Evolutionary conservation across 805 yeast genomes (phyloP).

Genomic region (Danielia oregonensis): DNA sequence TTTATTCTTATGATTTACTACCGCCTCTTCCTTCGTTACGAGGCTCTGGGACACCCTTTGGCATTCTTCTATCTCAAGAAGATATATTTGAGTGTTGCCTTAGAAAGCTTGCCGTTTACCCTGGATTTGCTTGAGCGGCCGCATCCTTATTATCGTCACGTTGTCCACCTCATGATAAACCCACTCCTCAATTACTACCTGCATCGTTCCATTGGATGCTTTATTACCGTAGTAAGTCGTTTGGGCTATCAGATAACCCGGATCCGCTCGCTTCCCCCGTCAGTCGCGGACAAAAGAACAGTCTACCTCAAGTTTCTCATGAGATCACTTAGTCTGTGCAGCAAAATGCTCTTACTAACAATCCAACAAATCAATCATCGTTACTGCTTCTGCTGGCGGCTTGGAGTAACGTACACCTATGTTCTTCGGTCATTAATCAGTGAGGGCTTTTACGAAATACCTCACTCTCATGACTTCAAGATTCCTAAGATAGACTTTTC

Average conservation of each 20-base stretch:
- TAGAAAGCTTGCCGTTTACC: conserved; percentile 11
- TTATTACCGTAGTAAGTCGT: conserved; percentile 9
- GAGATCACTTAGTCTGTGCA: conserved; percentile 6
- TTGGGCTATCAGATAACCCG: conserved; percentile 7
- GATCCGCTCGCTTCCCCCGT: conserved; percentile 1
- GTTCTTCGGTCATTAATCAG: conserved; percentile 7
- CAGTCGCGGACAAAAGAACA: conserved; percentile 1
- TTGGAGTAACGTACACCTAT: conserved; percentile 14
- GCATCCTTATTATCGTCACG: conserved; percentile 7
- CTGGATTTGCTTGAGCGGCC: conserved; percentile 7
- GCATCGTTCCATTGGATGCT: conserved; percentile 11
- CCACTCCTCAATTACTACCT: conserved; percentile 9
- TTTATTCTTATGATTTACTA: conserved; percentile 9
- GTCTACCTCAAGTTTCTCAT: conserved; percentile 5
- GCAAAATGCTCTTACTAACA: conserved; percentile 10
- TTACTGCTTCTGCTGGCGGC: conserved; percentile 18
- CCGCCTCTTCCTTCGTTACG: conserved; percentile 15
- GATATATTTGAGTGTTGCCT: conserved; percentile 6
- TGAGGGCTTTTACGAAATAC: conserved; percentile 10
- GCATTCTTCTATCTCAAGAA: conserved; percentile 15
- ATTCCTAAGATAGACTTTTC: conserved; percentile 2
- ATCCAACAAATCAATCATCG: conserved; percentile 14
- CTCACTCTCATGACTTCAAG: background rate
- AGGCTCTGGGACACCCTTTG: conserved; percentile 4
- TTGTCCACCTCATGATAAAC: conserved; percentile 11